These are phyloP conservation scores for Pseudotulostoma volvatum DNA, from an alignment of 495 filamentous ascomycete species.

Conservation along the genomic window DNA sequence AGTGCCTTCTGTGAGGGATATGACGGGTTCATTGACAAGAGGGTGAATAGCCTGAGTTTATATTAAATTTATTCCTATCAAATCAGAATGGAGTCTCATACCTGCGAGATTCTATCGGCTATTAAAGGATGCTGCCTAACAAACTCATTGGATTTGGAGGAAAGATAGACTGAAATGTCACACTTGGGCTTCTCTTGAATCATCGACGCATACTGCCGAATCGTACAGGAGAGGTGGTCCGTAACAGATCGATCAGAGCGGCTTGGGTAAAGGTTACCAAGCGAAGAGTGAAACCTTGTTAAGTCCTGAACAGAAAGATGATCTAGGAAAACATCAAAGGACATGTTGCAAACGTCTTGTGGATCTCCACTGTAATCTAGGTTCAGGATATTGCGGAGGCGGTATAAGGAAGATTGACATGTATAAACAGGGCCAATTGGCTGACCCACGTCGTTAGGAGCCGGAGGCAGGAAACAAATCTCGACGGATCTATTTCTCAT, in stretches of 20 bases:
- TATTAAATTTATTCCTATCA: slow-evolving; percentile 12
- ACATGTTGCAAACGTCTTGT: slow-evolving; percentile 7
- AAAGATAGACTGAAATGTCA: slow-evolving; percentile 15
- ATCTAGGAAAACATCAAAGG: slow-evolving; percentile 31
- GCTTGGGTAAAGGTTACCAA: slow-evolving; percentile 9
- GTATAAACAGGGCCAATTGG: slow-evolving; percentile 22
- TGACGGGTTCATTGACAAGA: slow-evolving; percentile 27
- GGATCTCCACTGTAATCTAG: slow-evolving; percentile 9
- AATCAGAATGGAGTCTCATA: too few relatives aligned
- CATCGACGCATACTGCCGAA: slow-evolving; percentile 19
- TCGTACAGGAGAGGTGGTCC: slow-evolving; percentile 7
- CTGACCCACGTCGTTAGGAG: slow-evolving; percentile 10
- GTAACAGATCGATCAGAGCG: slow-evolving; percentile 7
- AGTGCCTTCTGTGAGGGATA: too few relatives aligned
- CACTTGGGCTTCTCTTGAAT: slow-evolving; percentile 26
- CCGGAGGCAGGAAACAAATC: slow-evolving; percentile 46
- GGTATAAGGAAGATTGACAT: slow-evolving; percentile 34
- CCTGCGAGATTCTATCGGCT: too few relatives aligned
- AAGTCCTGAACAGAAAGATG: slow-evolving; percentile 39
- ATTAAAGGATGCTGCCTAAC: too few relatives aligned
- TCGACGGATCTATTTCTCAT: slow-evolving; percentile 95
- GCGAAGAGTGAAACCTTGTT: slow-evolving; percentile 26
- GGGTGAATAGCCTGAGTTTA: slow-evolving; percentile 28
- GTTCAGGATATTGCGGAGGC: slow-evolving; percentile 31
- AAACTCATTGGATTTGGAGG: slow-evolving; percentile 11